Evolutionary conservation across 1,284 basidiomycete species (phyloP), one percentile per base, ranked within the genome.

Genomic region (Taiwanofungus camphoratus): DNA sequence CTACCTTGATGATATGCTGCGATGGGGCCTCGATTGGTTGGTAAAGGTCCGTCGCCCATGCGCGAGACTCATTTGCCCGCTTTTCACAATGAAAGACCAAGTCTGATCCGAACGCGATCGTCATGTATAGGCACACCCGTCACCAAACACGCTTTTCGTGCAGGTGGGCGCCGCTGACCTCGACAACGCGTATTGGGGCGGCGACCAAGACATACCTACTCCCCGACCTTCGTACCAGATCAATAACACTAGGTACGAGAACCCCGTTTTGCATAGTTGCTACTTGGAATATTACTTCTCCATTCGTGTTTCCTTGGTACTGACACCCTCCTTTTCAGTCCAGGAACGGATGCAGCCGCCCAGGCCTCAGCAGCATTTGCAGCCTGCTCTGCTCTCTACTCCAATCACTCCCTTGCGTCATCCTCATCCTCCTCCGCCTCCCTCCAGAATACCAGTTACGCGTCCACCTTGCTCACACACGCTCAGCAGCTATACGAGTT

Each of bases 11-110:
- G 77, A 79, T 46, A 90, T 86, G 69, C 64, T 93, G 36, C 79
- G 92, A 45, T 94, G 89, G 87, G 87, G 91, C 21, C 76, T 92
- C 36, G 87, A 92, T 64, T 96, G 91, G 90, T 67, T 95, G 35
- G 87, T 92, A 39, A 91, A 88, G 69, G 89, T 85, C 47, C 51
- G 67, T 52, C 15, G 11, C 13, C 13, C n/a, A n/a, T n/a, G n/a
- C n/a, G n/a, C n/a, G n/a, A n/a, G n/a, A n/a, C n/a, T n/a, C n/a
- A n/a, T n/a, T n/a, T 45, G 13, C 33, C 27, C 26, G 13, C 32
- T 34, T 6, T 30, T 41, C 15, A n/a, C 33, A 2, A n/a, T 33
- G 19, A n/a, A n/a, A n/a, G n/a, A n/a, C n/a, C n/a, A n/a, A n/a
- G n/a, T n/a, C n/a, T n/a, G n/a, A n/a, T n/a, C 19, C 9, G 26